Evolutionary conservation across 2,329 filamentous ascomycete genomes (phyloP).

Genomic region (Aureobasidium sp.): DNA sequence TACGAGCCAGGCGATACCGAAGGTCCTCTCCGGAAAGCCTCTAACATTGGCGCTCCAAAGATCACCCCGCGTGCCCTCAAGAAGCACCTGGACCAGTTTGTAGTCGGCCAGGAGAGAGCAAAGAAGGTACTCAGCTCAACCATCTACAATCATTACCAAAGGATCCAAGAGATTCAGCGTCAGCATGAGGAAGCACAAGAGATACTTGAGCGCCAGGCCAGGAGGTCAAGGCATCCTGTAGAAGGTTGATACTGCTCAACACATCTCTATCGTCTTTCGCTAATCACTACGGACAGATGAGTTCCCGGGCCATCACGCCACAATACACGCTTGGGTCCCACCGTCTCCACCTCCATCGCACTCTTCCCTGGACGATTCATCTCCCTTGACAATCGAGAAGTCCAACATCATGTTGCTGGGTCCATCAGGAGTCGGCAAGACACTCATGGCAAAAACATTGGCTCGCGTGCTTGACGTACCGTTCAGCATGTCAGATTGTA

Average conservation of each 20-base stretch:
- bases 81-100: slow-evolving; percentile 86
- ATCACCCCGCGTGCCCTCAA: slow-evolving; percentile 63
- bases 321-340: slow-evolving; percentile 31
- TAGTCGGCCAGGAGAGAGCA: slow-evolving; percentile 88
- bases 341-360: slow-evolving; percentile 20
- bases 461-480: slow-evolving; percentile 91
- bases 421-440: slow-evolving; percentile 92
- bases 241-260: slow-evolving; percentile 55
- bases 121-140: slow-evolving; percentile 90
- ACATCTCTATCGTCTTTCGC: slow-evolving; percentile 20
- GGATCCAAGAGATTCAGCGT: slow-evolving; percentile 65
- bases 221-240: slow-evolving; percentile 62
- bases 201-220: slow-evolving; percentile 59
- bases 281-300: slow-evolving; percentile 37
- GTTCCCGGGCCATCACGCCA: slow-evolving; percentile 51
- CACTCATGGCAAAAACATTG: slow-evolving; percentile 85
- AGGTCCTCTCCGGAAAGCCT: slow-evolving; percentile 53
- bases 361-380: slow-evolving; percentile 43
- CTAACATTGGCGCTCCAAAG: slow-evolving; percentile 47
- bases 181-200: slow-evolving; percentile 73
- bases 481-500: slow-evolving; percentile 92
- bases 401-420: slow-evolving; percentile 88
- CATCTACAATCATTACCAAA: slow-evolving; percentile 94
- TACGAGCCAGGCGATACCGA: slow-evolving; percentile 57
- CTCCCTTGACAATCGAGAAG: slow-evolving; percentile 75